Evolutionary conservation across 1,284 basidiomycete genomes (phyloP).

Genomic region (Puccinia horiana): DNA sequence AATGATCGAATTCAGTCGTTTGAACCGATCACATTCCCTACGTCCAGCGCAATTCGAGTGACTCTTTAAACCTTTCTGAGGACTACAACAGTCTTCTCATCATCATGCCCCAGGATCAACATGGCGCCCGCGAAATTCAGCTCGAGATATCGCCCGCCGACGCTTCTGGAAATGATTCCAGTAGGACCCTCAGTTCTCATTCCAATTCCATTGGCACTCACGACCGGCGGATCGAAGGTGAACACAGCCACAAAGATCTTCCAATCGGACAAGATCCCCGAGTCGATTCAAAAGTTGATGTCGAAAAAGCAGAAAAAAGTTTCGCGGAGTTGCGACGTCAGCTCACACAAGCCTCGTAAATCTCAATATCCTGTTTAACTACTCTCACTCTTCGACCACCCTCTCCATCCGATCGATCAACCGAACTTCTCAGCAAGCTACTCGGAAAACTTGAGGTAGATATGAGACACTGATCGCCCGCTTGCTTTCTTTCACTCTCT

Average conservation of each 20-base stretch:
- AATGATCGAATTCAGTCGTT: too few relatives aligned
- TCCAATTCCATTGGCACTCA: background rate
- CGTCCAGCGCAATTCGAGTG: background rate
- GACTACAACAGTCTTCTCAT: background rate
- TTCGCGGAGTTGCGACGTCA: constrained; percentile 33
- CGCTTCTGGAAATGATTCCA: background rate
- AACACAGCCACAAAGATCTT: background rate
- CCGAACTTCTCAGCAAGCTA: background rate
- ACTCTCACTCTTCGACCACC: background rate
- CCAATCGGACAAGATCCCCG: background rate
- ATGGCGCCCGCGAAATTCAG: background rate
- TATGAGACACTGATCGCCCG: background rate
- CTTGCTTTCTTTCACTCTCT: background rate
- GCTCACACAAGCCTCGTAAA: constrained; percentile 43
- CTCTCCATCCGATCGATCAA: background rate
- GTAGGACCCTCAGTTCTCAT: constrained; percentile 12
- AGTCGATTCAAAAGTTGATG: constrained; percentile 26
- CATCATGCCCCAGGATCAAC: background rate
- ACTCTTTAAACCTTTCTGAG: background rate
- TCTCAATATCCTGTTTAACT: background rate
- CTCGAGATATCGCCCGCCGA: background rate
- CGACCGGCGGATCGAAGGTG: background rate
- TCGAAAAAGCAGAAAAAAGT: constrained; percentile 25
- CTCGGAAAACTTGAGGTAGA: background rate
- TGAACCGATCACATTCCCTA: background rate